These are phyloP conservation scores for Polyporus tsugae DNA, from an alignment of 1,284 basidiomycete genomes.

Conservation along the genomic window DNA sequence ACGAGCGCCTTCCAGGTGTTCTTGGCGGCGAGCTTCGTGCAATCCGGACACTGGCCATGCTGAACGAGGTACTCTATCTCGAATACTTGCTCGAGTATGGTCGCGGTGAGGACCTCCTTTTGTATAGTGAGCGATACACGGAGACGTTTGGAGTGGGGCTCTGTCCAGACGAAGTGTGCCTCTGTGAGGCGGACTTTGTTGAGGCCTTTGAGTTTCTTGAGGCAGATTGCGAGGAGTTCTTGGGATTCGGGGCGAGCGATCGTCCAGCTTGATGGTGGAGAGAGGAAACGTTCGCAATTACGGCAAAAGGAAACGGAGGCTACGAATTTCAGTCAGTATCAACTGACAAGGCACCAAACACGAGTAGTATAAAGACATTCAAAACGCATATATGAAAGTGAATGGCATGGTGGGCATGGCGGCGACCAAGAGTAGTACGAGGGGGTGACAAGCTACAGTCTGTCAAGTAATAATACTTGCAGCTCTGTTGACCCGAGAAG, in stretches of 20 bases:
- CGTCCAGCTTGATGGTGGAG: constrained; percentile 91
- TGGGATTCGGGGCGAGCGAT: constrained; percentile 90
- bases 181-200: constrained; percentile 96
- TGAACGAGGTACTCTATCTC: constrained; percentile 97
- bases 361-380: too few relatives aligned
- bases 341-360: neutral
- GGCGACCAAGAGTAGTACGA: neutral
- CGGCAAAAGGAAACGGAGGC: constrained; percentile 94
- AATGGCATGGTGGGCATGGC: neutral
- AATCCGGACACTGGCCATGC: constrained; percentile 95
- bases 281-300: constrained; percentile 96
- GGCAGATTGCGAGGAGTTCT: constrained; percentile 89
- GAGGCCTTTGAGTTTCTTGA: constrained; percentile 95
- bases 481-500: neutral
- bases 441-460: neutral
- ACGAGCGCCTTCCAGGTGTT: constrained; percentile 99
- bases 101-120: constrained; percentile 96
- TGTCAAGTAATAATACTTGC: neutral
- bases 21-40: constrained; percentile 93
- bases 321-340: constrained; percentile 38
- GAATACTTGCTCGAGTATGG: constrained; percentile 97
- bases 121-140: constrained; percentile 97
- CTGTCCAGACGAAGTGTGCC: constrained; percentile 99
- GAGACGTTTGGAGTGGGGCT: constrained; percentile 95
- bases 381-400: neutral